Evolutionary conservation across 257 asterid species (phyloP).

Genomic region (Rhazya stricta): DNA sequence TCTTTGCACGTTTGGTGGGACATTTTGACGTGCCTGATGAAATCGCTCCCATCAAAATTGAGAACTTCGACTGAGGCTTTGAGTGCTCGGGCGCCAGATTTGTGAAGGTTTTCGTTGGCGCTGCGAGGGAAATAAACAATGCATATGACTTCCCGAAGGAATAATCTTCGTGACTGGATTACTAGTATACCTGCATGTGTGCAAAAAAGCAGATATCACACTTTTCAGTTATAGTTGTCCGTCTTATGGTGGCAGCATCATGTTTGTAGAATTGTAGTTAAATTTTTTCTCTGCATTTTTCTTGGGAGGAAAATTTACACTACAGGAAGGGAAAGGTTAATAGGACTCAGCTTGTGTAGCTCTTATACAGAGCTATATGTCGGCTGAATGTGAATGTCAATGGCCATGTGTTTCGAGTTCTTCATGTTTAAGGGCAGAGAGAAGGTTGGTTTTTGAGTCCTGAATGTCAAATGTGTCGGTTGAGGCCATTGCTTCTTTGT

Average conservation of each 20-base stretch:
- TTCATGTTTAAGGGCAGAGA: background rate
- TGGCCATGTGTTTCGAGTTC: background rate
- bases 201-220: background rate
- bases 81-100: background rate
- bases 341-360: too few relatives aligned
- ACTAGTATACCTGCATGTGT: background rate
- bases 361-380: too few relatives aligned
- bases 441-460: background rate
- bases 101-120: background rate
- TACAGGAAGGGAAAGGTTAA: too few relatives aligned
- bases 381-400: too few relatives aligned
- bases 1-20: constrained; percentile 85
- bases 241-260: too few relatives aligned
- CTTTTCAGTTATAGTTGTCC: background rate
- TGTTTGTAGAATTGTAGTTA: too few relatives aligned
- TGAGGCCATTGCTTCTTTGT: background rate
- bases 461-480: constrained; percentile 5
- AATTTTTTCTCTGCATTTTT: too few relatives aligned
- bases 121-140: background rate
- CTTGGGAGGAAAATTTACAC: too few relatives aligned
- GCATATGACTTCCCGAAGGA: background rate
- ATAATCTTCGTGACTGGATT: background rate
- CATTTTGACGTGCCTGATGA: constrained; percentile 66
- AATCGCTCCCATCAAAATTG: constrained; percentile 61
- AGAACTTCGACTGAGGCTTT: constrained; percentile 59